Evolutionary conservation across 495 filamentous ascomycete genomes (phyloP).

Genomic region (Xanthoparmelia taractica): DNA sequence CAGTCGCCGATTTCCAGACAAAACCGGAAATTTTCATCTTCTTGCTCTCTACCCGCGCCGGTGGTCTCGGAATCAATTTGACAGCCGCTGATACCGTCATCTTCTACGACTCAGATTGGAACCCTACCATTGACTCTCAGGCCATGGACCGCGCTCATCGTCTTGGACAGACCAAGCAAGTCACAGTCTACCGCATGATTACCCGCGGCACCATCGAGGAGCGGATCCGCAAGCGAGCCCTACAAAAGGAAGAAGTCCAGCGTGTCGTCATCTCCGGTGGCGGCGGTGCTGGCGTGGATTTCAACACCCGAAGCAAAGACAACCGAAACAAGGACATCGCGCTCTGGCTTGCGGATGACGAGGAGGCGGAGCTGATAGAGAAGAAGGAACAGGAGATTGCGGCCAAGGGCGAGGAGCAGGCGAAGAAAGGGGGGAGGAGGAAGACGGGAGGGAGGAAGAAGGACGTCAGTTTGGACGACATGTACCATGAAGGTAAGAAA

Average conservation of each 20-base stretch:
- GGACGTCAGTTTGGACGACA: conserved; percentile 80
- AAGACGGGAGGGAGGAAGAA: conserved; percentile 55
- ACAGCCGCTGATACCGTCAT: conserved; percentile 92
- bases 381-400: conserved; percentile 77
- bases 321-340: conserved; percentile 94
- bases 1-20: conserved; percentile 92
- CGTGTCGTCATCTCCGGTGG: conserved; percentile 95
- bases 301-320: conserved; percentile 82
- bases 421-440: conserved; percentile 46
- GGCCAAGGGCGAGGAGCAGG: conserved; percentile 45
- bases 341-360: conserved; percentile 93
- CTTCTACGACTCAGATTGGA: conserved; percentile 99
- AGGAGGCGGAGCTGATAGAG: conserved; percentile 86
- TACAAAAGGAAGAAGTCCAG: conserved; percentile 99
- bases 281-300: conserved; percentile 75
- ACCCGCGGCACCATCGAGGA: conserved; percentile 97
- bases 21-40: conserved; percentile 93
- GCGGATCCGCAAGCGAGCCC: conserved; percentile 90
- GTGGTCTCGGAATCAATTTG: conserved; percentile 95
- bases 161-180: conserved; percentile 91
- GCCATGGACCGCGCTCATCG: conserved; percentile 99
- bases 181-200: conserved; percentile 95
- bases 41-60: conserved; percentile 88
- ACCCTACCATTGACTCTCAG: conserved; percentile 96
- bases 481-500: conserved; percentile 93